Evolutionary conservation across 192 early-diverging fungal genomes (phyloP), one percentile per base, ranked within the genome.

Genomic region (Glomus cerebriforme): DNA sequence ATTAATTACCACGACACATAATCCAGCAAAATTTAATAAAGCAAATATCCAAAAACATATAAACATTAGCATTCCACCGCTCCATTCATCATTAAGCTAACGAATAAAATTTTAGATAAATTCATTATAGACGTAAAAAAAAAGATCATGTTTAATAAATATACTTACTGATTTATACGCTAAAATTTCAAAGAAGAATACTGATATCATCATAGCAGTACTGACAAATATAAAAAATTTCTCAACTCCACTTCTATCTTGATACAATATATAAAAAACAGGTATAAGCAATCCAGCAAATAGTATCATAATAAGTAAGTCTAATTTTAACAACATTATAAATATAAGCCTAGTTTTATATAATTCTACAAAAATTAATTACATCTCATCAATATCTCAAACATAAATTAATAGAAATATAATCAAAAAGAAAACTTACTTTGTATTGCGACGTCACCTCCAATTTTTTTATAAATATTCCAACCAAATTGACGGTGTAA

Each of bases 391-490:
- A 45, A 9, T 10, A 45, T 45, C 34, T 35, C 12, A 1, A 8
- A 10, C 9, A 45, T 1, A 45, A 1, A 7, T 45, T 9, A 9
- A 8, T 13, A 47, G 12, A 2, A 2, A 1, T 13, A 13, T 47
- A 13, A 13, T n/a, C n/a, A 13, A 45, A 45, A 10, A 15, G 13
- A 4, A 9, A 19, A 81, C 81, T 82, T 88, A 84, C 90, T 81
- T 72, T 87, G 85, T 60, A 91, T 90, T 9, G 73, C 74, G 29
- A 88, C 82, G 39, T 91, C 87, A 27, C 88, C 86, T 26, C 90
- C 89, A 80, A 91, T 87, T 1, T 22, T 17, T 54, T 54, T 54
- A 54, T 54, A 54, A 54, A 54, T n/a, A 22, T 22, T 17, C 49
- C 49, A 54, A 54, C 49, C 49, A 7, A 54, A 54, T 54, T 19